A percentile compares a stretch with the other conserved stretches of the same genome.
phyloP scores from a whole-genome alignment of 306 rosid genomes.

The Cicer pinnatifidum region DNA sequence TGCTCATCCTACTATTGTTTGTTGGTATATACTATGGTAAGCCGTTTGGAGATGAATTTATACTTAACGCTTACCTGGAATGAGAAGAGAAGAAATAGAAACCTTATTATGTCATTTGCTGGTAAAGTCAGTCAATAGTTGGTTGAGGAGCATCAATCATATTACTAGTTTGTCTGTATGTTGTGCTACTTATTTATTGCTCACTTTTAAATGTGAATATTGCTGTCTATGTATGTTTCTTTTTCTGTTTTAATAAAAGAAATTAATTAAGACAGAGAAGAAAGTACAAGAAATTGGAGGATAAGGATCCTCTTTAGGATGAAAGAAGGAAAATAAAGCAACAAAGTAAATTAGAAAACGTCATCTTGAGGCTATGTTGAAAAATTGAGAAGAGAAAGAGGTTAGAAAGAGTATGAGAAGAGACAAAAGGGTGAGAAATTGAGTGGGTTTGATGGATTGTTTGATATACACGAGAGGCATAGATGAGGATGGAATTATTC shows the following conservation, averaged over 20 bases:
- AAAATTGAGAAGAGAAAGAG: not conserved
- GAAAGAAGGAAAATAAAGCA: not conserved
- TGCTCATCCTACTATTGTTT: constrained; percentile 44
- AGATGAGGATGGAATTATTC: constrained; percentile 9
- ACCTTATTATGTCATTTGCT: constrained; percentile 22
- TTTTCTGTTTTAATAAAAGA: constrained; percentile 12
- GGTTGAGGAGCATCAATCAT: constrained; percentile 14
- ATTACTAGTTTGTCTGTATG: constrained; percentile 10
- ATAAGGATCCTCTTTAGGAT: not conserved
- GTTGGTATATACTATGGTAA: constrained; percentile 29
- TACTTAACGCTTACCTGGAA: constrained; percentile 20
- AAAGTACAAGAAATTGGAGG: constrained; percentile 3
- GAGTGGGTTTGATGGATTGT: not conserved
- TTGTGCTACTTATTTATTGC: constrained; percentile 6
- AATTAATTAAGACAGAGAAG: constrained; percentile 5
- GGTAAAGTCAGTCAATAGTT: constrained; percentile 22
- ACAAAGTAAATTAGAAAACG: constrained; percentile 9
- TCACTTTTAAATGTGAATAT: constrained; percentile 32
- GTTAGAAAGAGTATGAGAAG: not conserved
- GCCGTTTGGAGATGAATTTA: constrained; percentile 1
- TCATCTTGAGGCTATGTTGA: not conserved
- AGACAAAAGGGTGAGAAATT: not conserved
- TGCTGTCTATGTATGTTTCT: not conserved
- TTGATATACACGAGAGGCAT: not conserved
- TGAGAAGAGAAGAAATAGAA: not conserved